Evolutionary conservation across 140 eudicot species (phyloP).

Genomic region (Erigeron philadelphicus): DNA sequence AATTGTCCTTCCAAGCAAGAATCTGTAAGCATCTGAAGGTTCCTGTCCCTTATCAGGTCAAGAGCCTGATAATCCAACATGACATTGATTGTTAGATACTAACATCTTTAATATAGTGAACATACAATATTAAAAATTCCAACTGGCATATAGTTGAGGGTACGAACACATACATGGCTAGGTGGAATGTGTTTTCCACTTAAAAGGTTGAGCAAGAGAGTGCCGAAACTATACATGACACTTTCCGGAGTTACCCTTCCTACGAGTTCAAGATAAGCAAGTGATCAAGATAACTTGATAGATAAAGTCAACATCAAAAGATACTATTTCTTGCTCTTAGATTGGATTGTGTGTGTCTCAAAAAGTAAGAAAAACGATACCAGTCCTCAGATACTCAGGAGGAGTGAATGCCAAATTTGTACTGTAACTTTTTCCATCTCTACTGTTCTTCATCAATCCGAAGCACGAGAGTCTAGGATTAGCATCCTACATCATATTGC

Average conservation of each 20-base stretch:
- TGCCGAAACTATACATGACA: slow-evolving; percentile 89
- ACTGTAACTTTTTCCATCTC: slow-evolving; percentile 95
- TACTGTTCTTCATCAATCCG: slow-evolving; percentile 93
- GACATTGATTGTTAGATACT: slow-evolving; percentile 14
- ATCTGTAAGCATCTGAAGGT: slow-evolving; percentile 82
- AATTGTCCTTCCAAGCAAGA: slow-evolving; percentile 96
- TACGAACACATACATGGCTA: slow-evolving; percentile 62
- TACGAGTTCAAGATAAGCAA: slow-evolving; percentile 28
- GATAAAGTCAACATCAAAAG: slow-evolving; percentile 5
- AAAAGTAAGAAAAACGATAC: slow-evolving; percentile 29
- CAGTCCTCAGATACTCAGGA: slow-evolving; percentile 91
- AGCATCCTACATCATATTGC: slow-evolving; percentile 48
- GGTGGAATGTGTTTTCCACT: slow-evolving; percentile 98
- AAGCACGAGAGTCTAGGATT: slow-evolving; percentile 91
- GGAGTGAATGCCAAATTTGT: slow-evolving; percentile 98
- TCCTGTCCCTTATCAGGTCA: slow-evolving; percentile 82
- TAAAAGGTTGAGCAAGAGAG: slow-evolving; percentile 85
- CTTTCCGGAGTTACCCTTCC: slow-evolving; percentile 93
- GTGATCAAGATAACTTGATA: neutral
- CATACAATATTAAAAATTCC: neutral
- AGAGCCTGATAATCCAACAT: slow-evolving; percentile 54
- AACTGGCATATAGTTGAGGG: neutral
- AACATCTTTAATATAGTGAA: neutral
- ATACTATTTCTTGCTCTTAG: neutral
- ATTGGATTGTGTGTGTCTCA: neutral